Evolutionary conservation across 23 red algal genomes (phyloP).

Genomic region (Gracilaria gracilis): DNA sequence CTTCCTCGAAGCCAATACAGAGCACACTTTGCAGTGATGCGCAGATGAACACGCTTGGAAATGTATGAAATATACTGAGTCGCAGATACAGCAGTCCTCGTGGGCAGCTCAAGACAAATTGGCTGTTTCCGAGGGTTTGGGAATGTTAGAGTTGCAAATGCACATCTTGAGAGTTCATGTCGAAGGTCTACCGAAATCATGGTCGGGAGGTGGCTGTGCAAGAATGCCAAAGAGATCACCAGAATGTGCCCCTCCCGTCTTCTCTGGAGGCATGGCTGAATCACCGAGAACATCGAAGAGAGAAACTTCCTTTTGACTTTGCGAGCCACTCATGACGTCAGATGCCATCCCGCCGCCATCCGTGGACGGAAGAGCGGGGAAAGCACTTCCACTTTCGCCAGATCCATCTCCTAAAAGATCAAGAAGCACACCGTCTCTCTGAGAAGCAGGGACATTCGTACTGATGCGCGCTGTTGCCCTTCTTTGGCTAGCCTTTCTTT

Average conservation of each 20-base stretch:
- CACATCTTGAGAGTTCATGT: not conserved
- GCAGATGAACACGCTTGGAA: no score
- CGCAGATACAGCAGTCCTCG: no score
- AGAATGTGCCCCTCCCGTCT: not conserved
- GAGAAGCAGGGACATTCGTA: not conserved
- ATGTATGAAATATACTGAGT: no score
- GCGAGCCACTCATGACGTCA: not conserved
- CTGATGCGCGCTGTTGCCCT: not conserved
- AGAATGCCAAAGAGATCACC: slow-evolving; percentile 12
- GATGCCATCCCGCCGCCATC: slow-evolving; percentile 2
- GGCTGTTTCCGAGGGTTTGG: not conserved
- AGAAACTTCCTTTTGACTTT: slow-evolving; percentile 14
- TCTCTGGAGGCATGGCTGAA: not conserved
- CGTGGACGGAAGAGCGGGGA: slow-evolving; percentile 24
- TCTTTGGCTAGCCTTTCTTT: slow-evolving; percentile 60
- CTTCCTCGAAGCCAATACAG: no score
- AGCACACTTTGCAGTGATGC: no score
- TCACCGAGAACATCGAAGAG: slow-evolving; percentile 34
- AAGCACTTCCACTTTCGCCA: slow-evolving; percentile 9
- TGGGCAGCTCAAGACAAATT: no score
- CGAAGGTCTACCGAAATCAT: not conserved
- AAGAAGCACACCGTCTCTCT: slow-evolving; percentile 39
- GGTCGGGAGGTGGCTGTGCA: not conserved
- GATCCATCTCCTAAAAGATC: slow-evolving; percentile 63
- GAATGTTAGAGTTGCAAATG: not conserved